Evolutionary conservation across 805 yeast species (phyloP).

Genomic region (Wickerhamiella qilinensis): DNA sequence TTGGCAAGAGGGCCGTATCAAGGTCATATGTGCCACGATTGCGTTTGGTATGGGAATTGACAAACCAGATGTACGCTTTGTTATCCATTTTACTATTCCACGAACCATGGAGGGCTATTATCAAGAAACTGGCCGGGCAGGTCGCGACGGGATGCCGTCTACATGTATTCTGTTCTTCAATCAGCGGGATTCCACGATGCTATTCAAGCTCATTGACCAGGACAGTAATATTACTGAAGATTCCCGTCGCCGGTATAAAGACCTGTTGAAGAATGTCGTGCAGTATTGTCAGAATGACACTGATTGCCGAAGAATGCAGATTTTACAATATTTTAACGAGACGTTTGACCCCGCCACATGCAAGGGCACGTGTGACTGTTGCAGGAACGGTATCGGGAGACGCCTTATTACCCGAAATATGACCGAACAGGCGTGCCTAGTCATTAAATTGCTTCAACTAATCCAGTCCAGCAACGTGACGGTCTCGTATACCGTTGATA

Average conservation of each 20-base stretch:
- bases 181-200: constrained; percentile 59
- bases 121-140: constrained; percentile 97
- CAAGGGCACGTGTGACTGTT: constrained; percentile 69
- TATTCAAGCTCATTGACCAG: constrained; percentile 61
- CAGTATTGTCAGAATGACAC: constrained; percentile 83
- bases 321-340: constrained; percentile 82
- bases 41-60: constrained; percentile 99
- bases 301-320: constrained; percentile 82
- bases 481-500: constrained; percentile 63
- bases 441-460: constrained; percentile 40
- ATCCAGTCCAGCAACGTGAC: constrained; percentile 41
- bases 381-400: constrained; percentile 31
- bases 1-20: constrained; percentile 65
- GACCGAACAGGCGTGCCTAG: constrained; percentile 33
- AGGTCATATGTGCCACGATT: constrained; percentile 88
- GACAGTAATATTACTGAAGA: constrained; percentile 28
- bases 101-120: constrained; percentile 89
- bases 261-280: constrained; percentile 65
- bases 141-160: constrained; percentile 78
- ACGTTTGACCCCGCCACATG: constrained; percentile 52
- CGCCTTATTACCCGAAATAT: constrained; percentile 28
- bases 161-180: constrained; percentile 73
- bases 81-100: constrained; percentile 76
- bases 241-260: constrained; percentile 41
- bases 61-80: constrained; percentile 87